Conservation (phyloP, 345 rosid species). For the Populus pruinosa region DNA sequence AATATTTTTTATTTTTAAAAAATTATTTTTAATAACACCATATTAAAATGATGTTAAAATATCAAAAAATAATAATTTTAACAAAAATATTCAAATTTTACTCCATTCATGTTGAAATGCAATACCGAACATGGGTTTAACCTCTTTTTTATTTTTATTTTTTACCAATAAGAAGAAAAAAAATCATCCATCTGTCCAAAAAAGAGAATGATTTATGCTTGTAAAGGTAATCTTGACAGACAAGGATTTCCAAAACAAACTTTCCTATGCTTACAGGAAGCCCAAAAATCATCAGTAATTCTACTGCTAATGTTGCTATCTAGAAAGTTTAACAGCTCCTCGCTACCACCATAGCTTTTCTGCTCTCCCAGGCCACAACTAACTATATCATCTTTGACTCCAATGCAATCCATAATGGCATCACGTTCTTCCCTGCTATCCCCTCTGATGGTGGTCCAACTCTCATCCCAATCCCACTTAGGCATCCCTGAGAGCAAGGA, state of each 20-base stretch:
- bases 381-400: conserved; percentile 6
- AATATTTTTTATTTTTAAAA: no score
- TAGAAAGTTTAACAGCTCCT: background rate
- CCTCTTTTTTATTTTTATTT: no score
- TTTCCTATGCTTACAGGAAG: conserved; percentile 11
- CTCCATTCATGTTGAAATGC: no score
- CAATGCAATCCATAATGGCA: conserved; percentile 21
- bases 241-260: conserved; percentile 8
- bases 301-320: conserved; percentile 7
- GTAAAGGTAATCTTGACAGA: conserved; percentile 1
- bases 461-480: conserved; percentile 43
- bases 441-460: conserved; percentile 58
- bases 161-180: no score
- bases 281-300: background rate
- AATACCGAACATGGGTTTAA: no score
- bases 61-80: no score
- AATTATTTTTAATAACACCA: no score
- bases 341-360: conserved; percentile 8
- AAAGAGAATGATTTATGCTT: background rate
- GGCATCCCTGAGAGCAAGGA: conserved; percentile 24
- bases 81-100: no score
- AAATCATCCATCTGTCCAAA: background rate
- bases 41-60: no score
- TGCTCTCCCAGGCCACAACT: conserved; percentile 3
- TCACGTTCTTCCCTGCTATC: conserved; percentile 6